Evolutionary conservation across 371 early-diverging fungal species (phyloP), one percentile per base, ranked within the genome.

Genomic region (Rhizopus delemar): DNA sequence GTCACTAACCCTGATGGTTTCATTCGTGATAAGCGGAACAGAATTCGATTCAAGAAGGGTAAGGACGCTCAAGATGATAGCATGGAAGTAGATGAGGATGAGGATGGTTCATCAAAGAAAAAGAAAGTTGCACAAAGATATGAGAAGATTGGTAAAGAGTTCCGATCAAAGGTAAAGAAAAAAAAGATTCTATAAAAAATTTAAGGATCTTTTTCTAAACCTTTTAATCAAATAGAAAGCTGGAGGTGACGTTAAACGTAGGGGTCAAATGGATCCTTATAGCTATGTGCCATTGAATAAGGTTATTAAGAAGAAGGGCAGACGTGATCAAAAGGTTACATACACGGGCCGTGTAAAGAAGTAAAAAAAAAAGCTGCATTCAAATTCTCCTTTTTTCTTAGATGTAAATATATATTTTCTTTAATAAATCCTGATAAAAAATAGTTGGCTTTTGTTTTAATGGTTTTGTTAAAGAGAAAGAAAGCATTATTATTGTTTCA

Each of bases 201-300:
- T 9, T 41, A n/a, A 41, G 11, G 5, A 29, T 9, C 29, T 15
- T 15, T 6, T 12, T 31, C 9, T 3, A 22, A 28, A 41, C 5
- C 13, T 52, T 12, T 1, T 15, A n/a, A 34, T n/a, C 39, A 39
- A 36, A 50, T 62, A 75, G 87, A 84, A 86, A 71, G 97, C 96
- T n/a, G 77, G 84, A 35, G 97, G 97, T 65, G 98, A 98, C 84
- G 87, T 96, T 60, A 95, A 95, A 80, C 84, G 83, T 61, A 83
- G 85, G 64, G 92, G 91, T 36, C 86, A 86, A 65, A 82, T 92
- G 6, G 96, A 97, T 75, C 98, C 98, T 41, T 95, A 85, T 69
- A 94, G 95, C n/a, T 98, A 97, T 74, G 85, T 98, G 46, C 97
- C 98, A 51, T 81, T 98, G 62, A 80, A 73, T 48, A 80, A 80